phyloP scores from a whole-genome alignment of 1,284 basidiomycete species.

The Sanghuangporus sanghuang region DNA sequence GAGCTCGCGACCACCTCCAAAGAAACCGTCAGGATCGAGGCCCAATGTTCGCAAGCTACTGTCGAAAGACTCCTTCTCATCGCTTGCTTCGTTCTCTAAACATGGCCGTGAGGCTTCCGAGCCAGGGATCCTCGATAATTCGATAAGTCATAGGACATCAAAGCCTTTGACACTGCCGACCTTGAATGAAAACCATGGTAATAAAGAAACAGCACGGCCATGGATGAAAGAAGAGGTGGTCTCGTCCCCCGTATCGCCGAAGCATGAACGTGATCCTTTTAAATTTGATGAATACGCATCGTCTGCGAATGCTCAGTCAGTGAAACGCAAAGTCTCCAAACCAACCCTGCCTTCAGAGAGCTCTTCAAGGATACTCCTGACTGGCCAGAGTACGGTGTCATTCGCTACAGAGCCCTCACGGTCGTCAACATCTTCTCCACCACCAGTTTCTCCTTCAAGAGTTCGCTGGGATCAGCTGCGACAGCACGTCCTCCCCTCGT shows the following conservation, averaged over 20 bases:
- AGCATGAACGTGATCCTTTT: conserved; percentile 1
- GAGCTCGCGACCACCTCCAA: conserved; percentile 17
- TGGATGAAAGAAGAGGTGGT: conserved; percentile 11
- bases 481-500: conserved; percentile 40
- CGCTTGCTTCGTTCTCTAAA: conserved; percentile 12
- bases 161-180: not conserved
- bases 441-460: conserved; percentile 35
- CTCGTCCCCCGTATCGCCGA: conserved; percentile 6
- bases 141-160: not conserved
- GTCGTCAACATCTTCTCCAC: conserved; percentile 20
- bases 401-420: conserved; percentile 3
- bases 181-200: conserved; percentile 6
- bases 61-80: conserved; percentile 30
- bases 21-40: conserved; percentile 29
- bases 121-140: not conserved
- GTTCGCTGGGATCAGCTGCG: conserved; percentile 51
- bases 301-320: not conserved
- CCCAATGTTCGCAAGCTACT: conserved; percentile 29
- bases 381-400: not conserved
- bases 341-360: not conserved
- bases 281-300: conserved; percentile 1
- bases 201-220: not conserved
- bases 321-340: not conserved
- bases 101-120: conserved; percentile 1
- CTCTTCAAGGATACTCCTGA: conserved; percentile 1